phyloP scores from a whole-genome alignment of 2,329 filamentous ascomycete genomes.

The Venturia carpophila region DNA sequence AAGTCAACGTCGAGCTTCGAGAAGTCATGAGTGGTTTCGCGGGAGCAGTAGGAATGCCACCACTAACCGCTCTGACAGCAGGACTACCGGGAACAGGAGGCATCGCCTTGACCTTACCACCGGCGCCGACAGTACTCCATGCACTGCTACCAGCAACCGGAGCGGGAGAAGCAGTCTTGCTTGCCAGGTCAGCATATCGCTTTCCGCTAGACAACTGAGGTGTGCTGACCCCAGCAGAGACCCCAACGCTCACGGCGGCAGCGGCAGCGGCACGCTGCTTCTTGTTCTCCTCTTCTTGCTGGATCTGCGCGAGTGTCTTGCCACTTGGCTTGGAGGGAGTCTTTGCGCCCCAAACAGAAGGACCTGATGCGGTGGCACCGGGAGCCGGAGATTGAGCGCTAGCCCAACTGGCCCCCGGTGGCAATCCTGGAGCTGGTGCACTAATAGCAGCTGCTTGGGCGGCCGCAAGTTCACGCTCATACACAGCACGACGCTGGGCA shows the following conservation, averaged over 20 bases:
- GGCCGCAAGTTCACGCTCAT: slow-evolving; percentile 69
- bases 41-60: slow-evolving; percentile 30
- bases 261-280: slow-evolving; percentile 65
- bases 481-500: slow-evolving; percentile 64
- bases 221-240: slow-evolving; percentile 37
- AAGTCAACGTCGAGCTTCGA: slow-evolving; percentile 41
- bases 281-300: slow-evolving; percentile 85
- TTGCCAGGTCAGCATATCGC: slow-evolving; percentile 88
- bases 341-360: slow-evolving; percentile 18
- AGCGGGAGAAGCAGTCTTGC: slow-evolving; percentile 53
- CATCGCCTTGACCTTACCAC: slow-evolving; percentile 80
- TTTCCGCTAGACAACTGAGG: slow-evolving; percentile 53
- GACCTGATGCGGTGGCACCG: not conserved
- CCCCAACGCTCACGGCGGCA: slow-evolving; percentile 39
- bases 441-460: slow-evolving; percentile 46
- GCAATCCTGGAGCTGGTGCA: slow-evolving; percentile 67
- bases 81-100: slow-evolving; percentile 43
- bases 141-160: slow-evolving; percentile 48
- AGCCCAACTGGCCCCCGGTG: slow-evolving; percentile 83
- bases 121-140: slow-evolving; percentile 92
- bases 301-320: slow-evolving; percentile 91
- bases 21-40: slow-evolving; percentile 46
- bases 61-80: slow-evolving; percentile 41
- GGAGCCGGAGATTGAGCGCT: slow-evolving; percentile 59
- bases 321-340: slow-evolving; percentile 44